phyloP scores from a whole-genome alignment of 163 green algal species.

The Smithsoniella earleae region DNA sequence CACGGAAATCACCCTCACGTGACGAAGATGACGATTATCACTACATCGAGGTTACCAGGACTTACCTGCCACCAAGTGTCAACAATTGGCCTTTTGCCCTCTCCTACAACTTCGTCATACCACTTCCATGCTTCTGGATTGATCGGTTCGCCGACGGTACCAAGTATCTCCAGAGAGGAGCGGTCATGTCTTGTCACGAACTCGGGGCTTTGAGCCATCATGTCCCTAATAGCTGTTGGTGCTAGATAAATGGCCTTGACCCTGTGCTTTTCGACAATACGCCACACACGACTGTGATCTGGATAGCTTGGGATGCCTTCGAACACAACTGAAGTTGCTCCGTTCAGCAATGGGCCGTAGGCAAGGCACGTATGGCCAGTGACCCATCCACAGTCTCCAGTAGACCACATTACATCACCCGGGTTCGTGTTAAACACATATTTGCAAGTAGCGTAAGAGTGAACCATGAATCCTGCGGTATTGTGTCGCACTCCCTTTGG shows the following conservation, averaged over 20 bases:
- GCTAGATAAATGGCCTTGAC: conserved; percentile 86
- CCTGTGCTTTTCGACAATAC: conserved; percentile 31
- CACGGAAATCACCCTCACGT: no score
- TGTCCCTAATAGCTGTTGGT: conserved; percentile 85
- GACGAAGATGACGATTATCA: no score
- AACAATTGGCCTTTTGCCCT: conserved; percentile 66
- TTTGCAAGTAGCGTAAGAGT: conserved; percentile 51
- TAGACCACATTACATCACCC: conserved; percentile 90
- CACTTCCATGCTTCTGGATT: conserved; percentile 75
- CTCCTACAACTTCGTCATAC: conserved; percentile 67
- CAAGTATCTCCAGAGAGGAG: conserved; percentile 55
- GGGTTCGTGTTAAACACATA: conserved; percentile 62
- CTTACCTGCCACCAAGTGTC: conserved; percentile 79
- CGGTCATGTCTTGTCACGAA: conserved; percentile 58
- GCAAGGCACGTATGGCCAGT: conserved; percentile 93
- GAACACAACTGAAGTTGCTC: conserved; percentile 73
- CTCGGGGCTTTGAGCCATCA: conserved; percentile 75
- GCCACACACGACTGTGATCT: conserved; percentile 80
- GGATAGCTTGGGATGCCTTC: conserved; percentile 91
- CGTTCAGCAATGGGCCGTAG: conserved; percentile 87
- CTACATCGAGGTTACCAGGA: no score
- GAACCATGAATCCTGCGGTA: conserved; percentile 88
- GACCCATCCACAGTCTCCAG: conserved; percentile 94
- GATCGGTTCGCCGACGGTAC: conserved; percentile 78
- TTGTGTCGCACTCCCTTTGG: conserved; percentile 98